These are phyloP conservation scores for Pythium brachiatum DNA, from an alignment of 352 stramenopile genomes.

Conservation along the genomic window DNA sequence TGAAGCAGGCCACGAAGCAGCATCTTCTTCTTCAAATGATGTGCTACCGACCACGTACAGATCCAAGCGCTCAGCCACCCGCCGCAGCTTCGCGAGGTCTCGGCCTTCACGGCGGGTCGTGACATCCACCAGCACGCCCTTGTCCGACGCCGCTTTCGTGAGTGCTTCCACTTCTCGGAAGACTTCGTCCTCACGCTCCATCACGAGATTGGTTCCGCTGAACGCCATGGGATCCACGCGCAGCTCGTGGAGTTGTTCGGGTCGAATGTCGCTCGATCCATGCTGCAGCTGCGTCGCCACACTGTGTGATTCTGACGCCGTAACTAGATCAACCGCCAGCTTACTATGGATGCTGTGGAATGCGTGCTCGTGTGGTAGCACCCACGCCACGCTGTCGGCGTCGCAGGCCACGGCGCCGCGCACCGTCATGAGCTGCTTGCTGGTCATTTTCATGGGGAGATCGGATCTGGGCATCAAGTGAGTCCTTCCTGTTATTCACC, in stretches of 20 bases:
- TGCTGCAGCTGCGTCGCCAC: not conserved
- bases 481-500: not conserved
- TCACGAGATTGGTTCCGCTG: constrained; percentile 45
- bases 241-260: constrained; percentile 55
- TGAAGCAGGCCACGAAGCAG: constrained; percentile 14
- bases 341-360: constrained; percentile 42
- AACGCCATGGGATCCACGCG: constrained; percentile 37
- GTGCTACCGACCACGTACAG: constrained; percentile 54
- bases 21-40: constrained; percentile 41
- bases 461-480: not conserved
- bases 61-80: constrained; percentile 34
- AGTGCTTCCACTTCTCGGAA: constrained; percentile 63
- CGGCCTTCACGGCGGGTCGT: constrained; percentile 48
- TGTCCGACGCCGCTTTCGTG: not conserved
- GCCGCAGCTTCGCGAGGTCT: constrained; percentile 24
- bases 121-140: constrained; percentile 49
- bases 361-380: constrained; percentile 60
- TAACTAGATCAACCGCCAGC: not conserved
- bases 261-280: constrained; percentile 26
- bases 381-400: constrained; percentile 30
- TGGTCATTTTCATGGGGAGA: constrained; percentile 9
- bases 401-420: constrained; percentile 36
- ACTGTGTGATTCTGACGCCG: not conserved
- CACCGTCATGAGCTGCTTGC: constrained; percentile 30
- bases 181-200: constrained; percentile 74